phyloP scores from a whole-genome alignment of 2,329 filamentous ascomycete genomes.

The Zymoseptoria tritici region DNA sequence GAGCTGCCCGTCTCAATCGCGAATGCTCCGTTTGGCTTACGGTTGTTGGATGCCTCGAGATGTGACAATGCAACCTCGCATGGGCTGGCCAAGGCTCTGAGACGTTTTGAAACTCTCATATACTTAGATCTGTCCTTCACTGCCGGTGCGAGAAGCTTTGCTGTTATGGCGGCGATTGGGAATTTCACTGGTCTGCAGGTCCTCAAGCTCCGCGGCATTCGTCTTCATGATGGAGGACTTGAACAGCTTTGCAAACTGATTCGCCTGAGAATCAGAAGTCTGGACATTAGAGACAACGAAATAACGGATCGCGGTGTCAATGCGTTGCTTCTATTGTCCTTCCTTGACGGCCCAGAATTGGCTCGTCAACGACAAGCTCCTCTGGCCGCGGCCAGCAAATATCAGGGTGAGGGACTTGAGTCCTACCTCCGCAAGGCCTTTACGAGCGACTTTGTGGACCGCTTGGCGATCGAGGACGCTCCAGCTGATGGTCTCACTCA shows the following conservation, averaged over 20 bases:
- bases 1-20: slow-evolving; percentile 30
- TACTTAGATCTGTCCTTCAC: slow-evolving; percentile 52
- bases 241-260: slow-evolving; percentile 47
- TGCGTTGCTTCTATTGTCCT: slow-evolving; percentile 45
- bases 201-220: slow-evolving; percentile 48
- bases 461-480: slow-evolving; percentile 49
- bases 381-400: slow-evolving; percentile 32
- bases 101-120: slow-evolving; percentile 47
- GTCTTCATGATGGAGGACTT: slow-evolving; percentile 47
- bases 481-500: slow-evolving; percentile 52
- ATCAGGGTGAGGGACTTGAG: slow-evolving; percentile 45
- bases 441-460: slow-evolving; percentile 44
- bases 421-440: slow-evolving; percentile 44
- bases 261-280: slow-evolving; percentile 44
- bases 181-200: slow-evolving; percentile 47
- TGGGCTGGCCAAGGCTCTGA: slow-evolving; percentile 46
- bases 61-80: slow-evolving; percentile 53
- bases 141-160: slow-evolving; percentile 23
- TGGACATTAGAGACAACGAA: slow-evolving; percentile 51
- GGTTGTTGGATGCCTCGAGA: slow-evolving; percentile 49
- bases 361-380: slow-evolving; percentile 19
- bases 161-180: slow-evolving; percentile 42
- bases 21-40: slow-evolving; percentile 39
- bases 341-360: slow-evolving; percentile 23
- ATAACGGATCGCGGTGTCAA: slow-evolving; percentile 50